Percentiles rank a stretch among this genome's conserved stretches.
Evolutionary conservation across 768 basidiomycete genomes (phyloP).

Genomic region (Mycena rosella): DNA sequence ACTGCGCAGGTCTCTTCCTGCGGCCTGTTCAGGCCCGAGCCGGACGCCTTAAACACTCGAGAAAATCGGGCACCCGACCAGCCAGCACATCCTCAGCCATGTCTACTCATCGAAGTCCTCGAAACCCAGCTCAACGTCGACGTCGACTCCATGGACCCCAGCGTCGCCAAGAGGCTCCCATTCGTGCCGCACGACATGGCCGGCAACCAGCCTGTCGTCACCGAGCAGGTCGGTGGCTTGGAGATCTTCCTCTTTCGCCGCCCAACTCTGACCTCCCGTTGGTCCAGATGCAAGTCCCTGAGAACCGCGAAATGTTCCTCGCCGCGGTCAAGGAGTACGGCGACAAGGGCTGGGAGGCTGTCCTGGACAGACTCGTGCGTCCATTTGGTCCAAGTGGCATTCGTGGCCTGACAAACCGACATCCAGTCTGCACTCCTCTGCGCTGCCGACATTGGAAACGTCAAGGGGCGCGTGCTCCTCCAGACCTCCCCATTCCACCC

Average conservation of each 20-base stretch:
- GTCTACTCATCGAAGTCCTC: constrained; percentile 32
- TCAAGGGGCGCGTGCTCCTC: constrained; percentile 49
- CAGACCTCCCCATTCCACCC: constrained; percentile 49
- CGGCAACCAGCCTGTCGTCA: constrained; percentile 53
- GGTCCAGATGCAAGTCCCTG: constrained; percentile 36
- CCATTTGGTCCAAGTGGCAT: background rate
- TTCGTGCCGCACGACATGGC: constrained; percentile 52
- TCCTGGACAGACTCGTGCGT: constrained; percentile 41
- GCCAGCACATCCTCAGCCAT: constrained; percentile 7
- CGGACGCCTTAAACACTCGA: background rate
- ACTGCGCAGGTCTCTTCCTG: no score
- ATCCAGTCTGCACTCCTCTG: constrained; percentile 50
- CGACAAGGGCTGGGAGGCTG: constrained; percentile 39
- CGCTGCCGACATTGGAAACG: constrained; percentile 47
- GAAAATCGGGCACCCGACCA: background rate
- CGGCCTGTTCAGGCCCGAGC: no score
- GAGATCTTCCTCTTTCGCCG: no score
- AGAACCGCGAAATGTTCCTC: constrained; percentile 42
- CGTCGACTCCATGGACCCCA: constrained; percentile 54
- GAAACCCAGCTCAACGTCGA: constrained; percentile 47
- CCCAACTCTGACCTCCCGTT: no score
- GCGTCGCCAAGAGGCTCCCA: constrained; percentile 41
- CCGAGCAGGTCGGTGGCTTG: constrained; percentile 32
- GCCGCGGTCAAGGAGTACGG: constrained; percentile 37
- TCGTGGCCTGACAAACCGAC: background rate